Base-by-base conservation (phyloP, 768 basidiomycete species). In the Pulveroboletus sp. region DNA sequence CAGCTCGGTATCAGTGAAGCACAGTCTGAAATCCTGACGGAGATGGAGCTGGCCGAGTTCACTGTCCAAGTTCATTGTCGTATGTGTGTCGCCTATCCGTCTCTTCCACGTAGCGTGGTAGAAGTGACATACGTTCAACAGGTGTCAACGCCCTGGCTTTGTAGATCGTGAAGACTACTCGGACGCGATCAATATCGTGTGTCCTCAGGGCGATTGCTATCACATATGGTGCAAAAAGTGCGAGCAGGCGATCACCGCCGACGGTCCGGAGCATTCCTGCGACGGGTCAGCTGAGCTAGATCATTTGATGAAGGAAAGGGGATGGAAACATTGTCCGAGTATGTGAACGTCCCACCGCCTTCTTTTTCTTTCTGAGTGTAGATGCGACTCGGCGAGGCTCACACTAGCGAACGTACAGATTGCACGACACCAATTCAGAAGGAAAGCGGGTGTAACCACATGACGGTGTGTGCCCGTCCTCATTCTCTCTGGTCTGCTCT, bases 311-410 rank as follows among this genome's bases (percentile, higher is more conserved):
- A 60, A 66, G 31, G 54, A 69, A 55, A 65, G 71, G n/a, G 82
- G 82, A 5, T 85, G 83, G 84, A 80, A 78, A 52, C 73, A 75
- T 46, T 86, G 84, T 60, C 80, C 84, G 51, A 79, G 83, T 71
- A 54, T 40, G 71, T 55, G 11, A n/a, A 24, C 11, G 6, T 11
- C 33, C 24, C 37, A 21, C 14, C 4, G 26, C 24, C 9, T 3
- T 21, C 21, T 14, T 13, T 13, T 39, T 24, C 33, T 26, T 41
- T 14, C 9, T 15, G 11, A 35, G 24, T 4, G 7, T 32, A 15
- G 21, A 10, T 17, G 10, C 26, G 27, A 7, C 42, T 4, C 42
- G 9, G 21, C 18, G 43, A 30, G 9, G 8, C 43, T 45, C 43
- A 28, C 17, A 1, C 11, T 7, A 18, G 1, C 15, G 14, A 27